Conservation (phyloP, 306 rosid genomes). For the Cucumis hystrix region DNA sequence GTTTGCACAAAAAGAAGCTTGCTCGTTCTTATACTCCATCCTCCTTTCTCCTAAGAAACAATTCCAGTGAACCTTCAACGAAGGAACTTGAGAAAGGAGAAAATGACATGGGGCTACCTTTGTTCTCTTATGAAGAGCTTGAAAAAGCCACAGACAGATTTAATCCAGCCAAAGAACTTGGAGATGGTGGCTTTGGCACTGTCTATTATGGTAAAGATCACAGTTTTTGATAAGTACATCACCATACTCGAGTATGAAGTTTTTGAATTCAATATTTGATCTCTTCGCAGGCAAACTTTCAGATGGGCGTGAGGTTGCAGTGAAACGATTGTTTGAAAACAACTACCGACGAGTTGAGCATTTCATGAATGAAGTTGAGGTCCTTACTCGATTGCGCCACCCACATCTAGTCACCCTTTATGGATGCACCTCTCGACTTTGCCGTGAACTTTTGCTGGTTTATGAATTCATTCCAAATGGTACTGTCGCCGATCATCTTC, state of each 20-base stretch:
- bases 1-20: constrained; percentile 20
- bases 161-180: constrained; percentile 47
- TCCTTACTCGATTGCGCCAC: constrained; percentile 46
- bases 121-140: constrained; percentile 52
- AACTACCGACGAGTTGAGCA: constrained; percentile 64
- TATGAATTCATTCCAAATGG: constrained; percentile 74
- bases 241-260: background rate
- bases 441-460: constrained; percentile 74
- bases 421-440: constrained; percentile 70
- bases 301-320: constrained; percentile 71
- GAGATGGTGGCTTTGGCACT: constrained; percentile 88
- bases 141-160: constrained; percentile 55
- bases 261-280: background rate
- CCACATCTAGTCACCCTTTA: constrained; percentile 61
- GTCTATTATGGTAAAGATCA: constrained; percentile 54
- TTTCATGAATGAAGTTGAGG: constrained; percentile 61
- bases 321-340: constrained; percentile 68
- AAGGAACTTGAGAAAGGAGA: constrained; percentile 37
- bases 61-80: constrained; percentile 20
- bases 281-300: constrained; percentile 37
- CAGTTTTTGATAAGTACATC: too few species aligned
- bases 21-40: constrained; percentile 10
- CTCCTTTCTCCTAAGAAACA: constrained; percentile 22
- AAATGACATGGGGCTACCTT: constrained; percentile 25
- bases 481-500: constrained; percentile 81